These are phyloP conservation scores for Torrubiella hemipterigena DNA, from an alignment of 2,329 filamentous ascomycete genomes.

Conservation along the genomic window DNA sequence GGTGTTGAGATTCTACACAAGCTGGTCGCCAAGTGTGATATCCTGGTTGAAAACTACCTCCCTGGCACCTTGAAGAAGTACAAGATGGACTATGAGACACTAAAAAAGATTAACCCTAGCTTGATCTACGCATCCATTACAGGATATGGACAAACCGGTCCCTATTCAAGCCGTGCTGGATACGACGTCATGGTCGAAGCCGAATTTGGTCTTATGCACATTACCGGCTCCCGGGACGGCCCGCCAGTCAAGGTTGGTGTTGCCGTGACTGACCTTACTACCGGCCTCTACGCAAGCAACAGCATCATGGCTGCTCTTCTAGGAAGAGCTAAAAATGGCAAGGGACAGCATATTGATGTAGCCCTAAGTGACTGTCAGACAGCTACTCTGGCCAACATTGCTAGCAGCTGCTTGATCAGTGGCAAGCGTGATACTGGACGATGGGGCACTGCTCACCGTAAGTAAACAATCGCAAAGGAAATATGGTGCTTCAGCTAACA, in stretches of 20 bases:
- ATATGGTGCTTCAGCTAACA: not conserved
- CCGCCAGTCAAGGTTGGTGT: constrained; percentile 96
- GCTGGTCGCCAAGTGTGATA: constrained; percentile 73
- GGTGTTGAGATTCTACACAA: constrained; percentile 82
- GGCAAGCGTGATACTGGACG: constrained; percentile 77
- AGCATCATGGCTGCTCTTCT: constrained; percentile 89
- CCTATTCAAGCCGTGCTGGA: constrained; percentile 74
- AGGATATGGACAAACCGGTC: constrained; percentile 91
- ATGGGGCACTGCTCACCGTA: constrained; percentile 94
- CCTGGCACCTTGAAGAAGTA: constrained; percentile 87
- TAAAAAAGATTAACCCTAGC: constrained; percentile 69
- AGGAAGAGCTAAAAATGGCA: constrained; percentile 59
- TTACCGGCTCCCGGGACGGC: constrained; percentile 78
- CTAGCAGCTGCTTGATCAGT: constrained; percentile 80
- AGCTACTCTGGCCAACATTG: constrained; percentile 88
- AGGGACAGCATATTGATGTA: constrained; percentile 86
- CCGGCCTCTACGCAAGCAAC: constrained; percentile 89
- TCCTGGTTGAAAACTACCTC: constrained; percentile 94
- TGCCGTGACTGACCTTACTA: constrained; percentile 91
- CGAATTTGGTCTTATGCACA: constrained; percentile 97
- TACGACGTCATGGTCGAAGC: constrained; percentile 99
- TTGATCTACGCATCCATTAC: constrained; percentile 95
- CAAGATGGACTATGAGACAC: constrained; percentile 71
- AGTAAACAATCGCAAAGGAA: constrained; percentile 15
- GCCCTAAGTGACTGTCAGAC: constrained; percentile 90